Conservation (phyloP, 1,139 yeast species). For the Pneumocystis sp. region DNA sequence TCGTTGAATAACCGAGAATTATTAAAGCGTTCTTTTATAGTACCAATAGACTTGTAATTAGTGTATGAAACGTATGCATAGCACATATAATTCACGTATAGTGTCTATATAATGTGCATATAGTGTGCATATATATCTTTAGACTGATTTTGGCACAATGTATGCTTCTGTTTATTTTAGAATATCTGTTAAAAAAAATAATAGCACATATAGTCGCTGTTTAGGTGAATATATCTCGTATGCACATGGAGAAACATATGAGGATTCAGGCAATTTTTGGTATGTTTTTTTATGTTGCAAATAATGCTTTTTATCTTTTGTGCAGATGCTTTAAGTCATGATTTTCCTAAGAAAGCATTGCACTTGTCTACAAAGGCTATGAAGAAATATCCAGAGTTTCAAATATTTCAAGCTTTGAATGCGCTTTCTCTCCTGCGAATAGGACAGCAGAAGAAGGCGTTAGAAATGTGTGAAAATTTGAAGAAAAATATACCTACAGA, state of each 20-base stretch:
- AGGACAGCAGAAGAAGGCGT: background rate
- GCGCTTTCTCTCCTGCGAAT: background rate
- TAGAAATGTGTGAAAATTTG: background rate
- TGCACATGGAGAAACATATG: background rate
- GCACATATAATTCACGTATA: too few species aligned
- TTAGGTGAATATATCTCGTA: background rate
- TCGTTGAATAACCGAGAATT: background rate
- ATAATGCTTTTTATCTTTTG: background rate
- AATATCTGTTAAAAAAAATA: background rate
- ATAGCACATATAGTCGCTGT: background rate
- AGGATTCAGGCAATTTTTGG: background rate
- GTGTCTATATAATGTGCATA: too few species aligned
- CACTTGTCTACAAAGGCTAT: background rate
- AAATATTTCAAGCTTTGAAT: background rate
- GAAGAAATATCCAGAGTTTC: background rate
- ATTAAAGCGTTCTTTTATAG: too few species aligned
- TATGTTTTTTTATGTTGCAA: background rate
- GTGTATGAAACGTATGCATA: background rate
- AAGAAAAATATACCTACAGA: background rate
- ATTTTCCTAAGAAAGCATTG: background rate
- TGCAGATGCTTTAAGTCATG: background rate
- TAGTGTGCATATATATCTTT: too few species aligned
- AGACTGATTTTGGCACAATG: too few species aligned
- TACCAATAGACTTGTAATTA: background rate
- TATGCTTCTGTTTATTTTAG: too few species aligned